Percentiles rank a stretch among this genome's conserved stretches.
phyloP scores from a whole-genome alignment of 805 yeast genomes.

The Wickerhamiella azyma region DNA sequence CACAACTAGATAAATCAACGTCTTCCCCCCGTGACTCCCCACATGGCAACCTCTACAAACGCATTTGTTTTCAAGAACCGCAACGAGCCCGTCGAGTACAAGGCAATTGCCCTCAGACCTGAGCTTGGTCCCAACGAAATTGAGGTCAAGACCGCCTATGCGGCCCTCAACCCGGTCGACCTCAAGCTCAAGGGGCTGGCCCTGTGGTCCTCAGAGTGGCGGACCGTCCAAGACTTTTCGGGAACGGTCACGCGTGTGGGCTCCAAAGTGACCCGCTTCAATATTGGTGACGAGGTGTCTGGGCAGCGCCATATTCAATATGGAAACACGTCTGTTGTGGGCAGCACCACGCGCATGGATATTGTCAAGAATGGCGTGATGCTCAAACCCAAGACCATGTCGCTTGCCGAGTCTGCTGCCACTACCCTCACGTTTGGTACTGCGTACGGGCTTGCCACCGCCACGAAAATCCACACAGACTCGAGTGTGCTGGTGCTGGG shows the following conservation, averaged over 20 bases:
- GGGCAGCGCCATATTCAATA: constrained; percentile 27
- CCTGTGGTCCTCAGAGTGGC: not conserved
- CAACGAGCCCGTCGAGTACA: not conserved
- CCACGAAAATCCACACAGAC: constrained; percentile 25
- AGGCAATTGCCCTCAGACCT: not conserved
- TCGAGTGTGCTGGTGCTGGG: constrained; percentile 46
- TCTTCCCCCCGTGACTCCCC: no score
- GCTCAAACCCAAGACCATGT: constrained; percentile 35
- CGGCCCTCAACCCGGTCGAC: constrained; percentile 55
- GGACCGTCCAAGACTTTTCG: constrained; percentile 47
- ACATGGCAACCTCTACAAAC: not conserved
- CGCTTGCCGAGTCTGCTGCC: constrained; percentile 47
- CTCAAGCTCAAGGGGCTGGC: constrained; percentile 25
- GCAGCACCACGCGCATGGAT: not conserved
- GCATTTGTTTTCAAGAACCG: constrained; percentile 2
- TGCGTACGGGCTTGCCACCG: constrained; percentile 33
- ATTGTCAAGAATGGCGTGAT: constrained; percentile 30
- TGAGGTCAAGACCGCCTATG: constrained; percentile 45
- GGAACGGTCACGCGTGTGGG: constrained; percentile 52
- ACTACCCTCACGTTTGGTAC: constrained; percentile 53
- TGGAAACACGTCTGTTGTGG: not conserved
- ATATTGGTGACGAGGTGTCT: constrained; percentile 50
- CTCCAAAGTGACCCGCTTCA: constrained; percentile 27
- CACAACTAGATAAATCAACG: no score
- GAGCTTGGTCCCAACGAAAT: constrained; percentile 31